Evolutionary conservation across 2,329 filamentous ascomycete species (phyloP), one percentile per base, ranked within the genome.

Genomic region (Xylariaceae sp.): DNA sequence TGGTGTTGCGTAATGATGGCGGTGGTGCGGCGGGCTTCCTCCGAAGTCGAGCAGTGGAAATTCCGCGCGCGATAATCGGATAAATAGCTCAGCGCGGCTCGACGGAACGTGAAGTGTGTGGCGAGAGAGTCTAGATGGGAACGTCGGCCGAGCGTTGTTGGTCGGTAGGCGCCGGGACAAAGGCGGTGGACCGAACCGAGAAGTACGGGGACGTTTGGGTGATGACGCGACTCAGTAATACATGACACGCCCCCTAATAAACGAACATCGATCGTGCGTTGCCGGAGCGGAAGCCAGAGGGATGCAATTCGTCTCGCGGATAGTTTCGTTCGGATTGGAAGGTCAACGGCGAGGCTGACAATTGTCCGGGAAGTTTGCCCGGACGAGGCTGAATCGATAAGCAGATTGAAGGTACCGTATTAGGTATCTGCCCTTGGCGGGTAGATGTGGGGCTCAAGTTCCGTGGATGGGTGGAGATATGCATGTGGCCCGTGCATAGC

Each of bases 321-420:
- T 20, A 23, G 20, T 2, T n/a, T 48, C 18, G 41, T 43, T n/a
- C 20, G 47, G 47, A 55, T 49, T 48, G 20, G 49, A 50, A 48
- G 7, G 50, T 44, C 45, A 21, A 53, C 26, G 57, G 50, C 60
- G 49, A 62, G 60, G 60, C 60, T 62, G 60, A 62, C 52, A 52
- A 58, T 58, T 60, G 57, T 57, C 50, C 49, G 57, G 57, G 54
- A 58, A 60, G 49, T 60, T 62, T 60, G 49, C 40, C 40, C 49
- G 44, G 49, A 20, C 60, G 46, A 62, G 60, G 60, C 60, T 62
- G 60, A 62, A 52, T 60, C 50, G 54, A 59, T 59, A 50, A 56
- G 59, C 56, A 56, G 59, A 48, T 62, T 44, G 49, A 14, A 37
- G 32, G 26, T 29, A 29, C 26, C 26, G 26, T 5, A 6, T 29